Evolutionary conservation across 1,139 yeast species (phyloP), one percentile per base, ranked within the genome.

Genomic region (Lodderomyces metapsilosis): DNA sequence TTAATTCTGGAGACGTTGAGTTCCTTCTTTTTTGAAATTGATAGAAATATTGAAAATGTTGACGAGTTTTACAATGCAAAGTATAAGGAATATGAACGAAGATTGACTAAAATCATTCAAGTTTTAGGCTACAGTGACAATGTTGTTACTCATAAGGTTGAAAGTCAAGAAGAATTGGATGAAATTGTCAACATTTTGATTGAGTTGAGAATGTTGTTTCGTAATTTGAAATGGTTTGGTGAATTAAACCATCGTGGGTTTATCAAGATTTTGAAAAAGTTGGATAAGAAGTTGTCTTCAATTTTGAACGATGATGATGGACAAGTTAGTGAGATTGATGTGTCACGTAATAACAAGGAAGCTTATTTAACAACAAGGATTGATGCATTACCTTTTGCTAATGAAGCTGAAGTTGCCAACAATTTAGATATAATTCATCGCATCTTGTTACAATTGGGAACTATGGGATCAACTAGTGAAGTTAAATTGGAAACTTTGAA

Each of bases 231-330:
- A 59, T 91, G 98, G 96, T 92, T 80, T 60, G 95, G 95, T 13
- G 98, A 91, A 54, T 77, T 91, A 54, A 92, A 92, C 66, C 88
- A 86, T 59, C 82, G 92, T 47, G 98, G 96, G 0, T 86, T 89
- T 55, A 76, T 82, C 43, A 92, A 92, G 67, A 92, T 92, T 50
- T 71, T 92, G 58, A 92, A 92, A 66, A 89, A 89, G 56, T 74
- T 89, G 52, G 98, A 92, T 60, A 92, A 92, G 67, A 88, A 88
- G 59, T 72, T 84, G 43, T 49, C 54, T 4, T 54, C 55, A 18
- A 57, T 68, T 38, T 46, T 57, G 10, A 50, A 54, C 15, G 39
- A 40, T 16, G 37, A 34, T 20, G 39, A 38, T 21, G 37, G 36
- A 5, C 10, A 33, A 11, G 37, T 48, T 25, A 30, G 23, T 17